Evolutionary conservation across 2,329 filamentous ascomycete species (phyloP), one percentile per base, ranked within the genome.

Genomic region (Botrytis paeoniae): DNA sequence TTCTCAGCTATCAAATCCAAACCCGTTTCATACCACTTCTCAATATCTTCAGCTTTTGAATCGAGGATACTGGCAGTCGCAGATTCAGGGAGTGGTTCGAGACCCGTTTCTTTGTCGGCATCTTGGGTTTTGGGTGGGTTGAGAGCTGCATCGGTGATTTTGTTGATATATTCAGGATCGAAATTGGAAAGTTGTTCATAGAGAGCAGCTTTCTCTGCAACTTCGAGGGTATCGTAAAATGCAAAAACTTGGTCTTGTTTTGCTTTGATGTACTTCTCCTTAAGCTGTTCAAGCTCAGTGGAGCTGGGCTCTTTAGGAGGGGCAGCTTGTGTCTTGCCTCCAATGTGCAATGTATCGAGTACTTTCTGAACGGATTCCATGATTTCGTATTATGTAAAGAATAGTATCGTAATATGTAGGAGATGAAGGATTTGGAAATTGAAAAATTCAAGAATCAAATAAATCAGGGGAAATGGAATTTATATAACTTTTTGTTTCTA

Each of bases 61-160:
- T 98, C 95, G 82, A 98, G 90, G 79, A 98, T 93, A 73, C 94
- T 98, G 69, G 95, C 96, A 65, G 90, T 93, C 66, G 94, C 93
- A 73, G 91, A 90, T 64, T 93, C 91, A 76, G 96, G 96, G 37
- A 99, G 90, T 70, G 95, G 95, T 83, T 98, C 93, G 81, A 98
- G 90, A 48, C 83, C 83, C 2, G 75, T 63, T 68, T 76, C 75
- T 16, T 73, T 75, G 39, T 72, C 75, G 25, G 73, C 78, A 76
- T 77, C 74, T 75, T 89, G 86, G 71, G 84, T 76, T 79, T 91
- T 87, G 75, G 92, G 89, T 43, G 95, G 93, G 84, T 94, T 89
- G 76, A 98, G 87, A 74, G 95, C 94, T 81, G 89, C 91, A 77
- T 95, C 85, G 80, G 93, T 92, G 82, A 98, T 92, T 78, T 91